phyloP scores from a whole-genome alignment of 345 rosid species.

The Passiflora organensis region DNA sequence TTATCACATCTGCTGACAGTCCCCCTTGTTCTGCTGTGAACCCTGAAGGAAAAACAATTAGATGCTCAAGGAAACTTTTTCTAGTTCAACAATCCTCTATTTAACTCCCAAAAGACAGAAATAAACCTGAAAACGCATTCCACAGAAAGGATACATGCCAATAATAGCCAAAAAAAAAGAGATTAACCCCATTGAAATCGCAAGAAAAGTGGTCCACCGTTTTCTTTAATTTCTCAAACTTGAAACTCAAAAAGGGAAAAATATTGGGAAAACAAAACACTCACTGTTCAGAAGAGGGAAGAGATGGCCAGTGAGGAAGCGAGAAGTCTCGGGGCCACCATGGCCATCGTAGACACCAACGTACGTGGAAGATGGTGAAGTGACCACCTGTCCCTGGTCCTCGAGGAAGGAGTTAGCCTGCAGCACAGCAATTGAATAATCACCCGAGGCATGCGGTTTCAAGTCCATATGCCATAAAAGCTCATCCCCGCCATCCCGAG shows the following conservation, averaged over 20 bases:
- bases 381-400: conserved; percentile 60
- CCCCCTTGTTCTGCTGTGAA: conserved; percentile 47
- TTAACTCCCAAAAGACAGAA: background rate
- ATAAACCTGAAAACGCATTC: background rate
- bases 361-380: conserved; percentile 58
- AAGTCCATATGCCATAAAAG: conserved; percentile 51
- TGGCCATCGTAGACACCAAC: conserved; percentile 72
- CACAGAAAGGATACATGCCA: background rate
- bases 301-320: conserved; percentile 42
- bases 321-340: conserved; percentile 66
- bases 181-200: background rate
- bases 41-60: conserved; percentile 21
- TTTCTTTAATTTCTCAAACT: too few relatives aligned
- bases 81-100: background rate
- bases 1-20: conserved; percentile 45
- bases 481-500: conserved; percentile 28
- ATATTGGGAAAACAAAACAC: background rate
- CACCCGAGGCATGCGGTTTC: conserved; percentile 57
- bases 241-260: background rate
- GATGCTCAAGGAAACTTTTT: background rate
- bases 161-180: background rate
- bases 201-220: background rate
- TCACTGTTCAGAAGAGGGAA: conserved; percentile 46
- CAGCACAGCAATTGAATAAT: conserved; percentile 54
- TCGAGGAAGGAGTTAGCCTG: conserved; percentile 61